Base-by-base conservation (phyloP, 1,284 basidiomycete species). In the Amylostereum areolatum region DNA sequence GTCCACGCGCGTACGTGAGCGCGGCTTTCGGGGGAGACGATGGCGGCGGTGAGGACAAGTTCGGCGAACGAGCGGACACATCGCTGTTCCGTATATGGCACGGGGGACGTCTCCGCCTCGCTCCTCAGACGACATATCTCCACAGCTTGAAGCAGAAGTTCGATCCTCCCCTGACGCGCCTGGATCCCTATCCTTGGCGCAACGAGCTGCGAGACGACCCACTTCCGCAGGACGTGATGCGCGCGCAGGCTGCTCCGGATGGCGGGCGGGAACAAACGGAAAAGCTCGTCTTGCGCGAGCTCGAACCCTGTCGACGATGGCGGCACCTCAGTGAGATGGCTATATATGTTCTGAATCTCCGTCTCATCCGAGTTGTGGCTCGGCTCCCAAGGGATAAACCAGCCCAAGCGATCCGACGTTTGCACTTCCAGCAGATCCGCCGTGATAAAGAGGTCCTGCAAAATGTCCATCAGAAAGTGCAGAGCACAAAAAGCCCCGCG, bases 401-500 rank as follows among this genome's bases (percentile, higher is more conserved):
- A 92, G 2, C 85, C 88, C 3, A 78, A 82, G 33, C 80, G 77
- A 62, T 92, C 89, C 12, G 78, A 77, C 4, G 78, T 83, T 63
- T 91, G 89, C 1, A 87, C 78, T 63, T 92, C 89, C 11, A 92
- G 72, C 18, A 90, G 66, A 61, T 92, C 88, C 3, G 80, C 75
- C 12, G 85, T 81, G 43, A 82, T 71, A 57, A 87, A 83, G 35
- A 91, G 68, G 64, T 91, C 89, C 85, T 69, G 47, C 18, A 7
- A 29, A 42, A 47, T 11, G 43, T n/a, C 28, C 24, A 49, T 41
- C 27, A 45, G 46, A 52, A 37, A 49, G 45, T 43, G 11, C 36
- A 48, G 5, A 42, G 29, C 6, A 48, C 31, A 46, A 37, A 12
- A 7, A 32, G 41, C 35, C 40, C 41, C n/a, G 49, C 49, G 36